These are phyloP conservation scores for Aphanomyces euteiches DNA, from an alignment of 352 stramenopile genomes.

Conservation along the genomic window DNA sequence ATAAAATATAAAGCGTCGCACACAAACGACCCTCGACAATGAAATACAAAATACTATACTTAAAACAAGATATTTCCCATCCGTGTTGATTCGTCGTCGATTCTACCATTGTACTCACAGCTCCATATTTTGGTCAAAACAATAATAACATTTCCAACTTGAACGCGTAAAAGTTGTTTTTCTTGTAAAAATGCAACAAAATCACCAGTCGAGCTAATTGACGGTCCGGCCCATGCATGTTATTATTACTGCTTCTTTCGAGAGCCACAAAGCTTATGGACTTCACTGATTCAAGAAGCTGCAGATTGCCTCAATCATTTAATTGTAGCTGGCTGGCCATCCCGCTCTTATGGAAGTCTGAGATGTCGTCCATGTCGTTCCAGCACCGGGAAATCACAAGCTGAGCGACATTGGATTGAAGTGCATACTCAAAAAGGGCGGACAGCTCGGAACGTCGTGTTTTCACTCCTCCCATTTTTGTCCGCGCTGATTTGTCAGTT, in stretches of 20 bases:
- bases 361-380: neutral
- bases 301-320: neutral
- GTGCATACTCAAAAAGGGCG: neutral
- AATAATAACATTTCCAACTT: too few species aligned
- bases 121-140: too few species aligned
- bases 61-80: too few species aligned
- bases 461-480: too few species aligned
- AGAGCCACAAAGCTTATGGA: too few species aligned
- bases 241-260: neutral
- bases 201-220: neutral
- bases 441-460: neutral
- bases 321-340: neutral
- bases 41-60: too few species aligned
- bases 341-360: neutral
- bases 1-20: too few species aligned
- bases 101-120: too few species aligned
- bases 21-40: too few species aligned
- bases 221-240: neutral
- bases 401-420: neutral
- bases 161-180: neutral
- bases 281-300: neutral
- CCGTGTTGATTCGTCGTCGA: too few species aligned
- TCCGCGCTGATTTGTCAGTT: too few species aligned
- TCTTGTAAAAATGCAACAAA: neutral
- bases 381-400: slow-evolving; percentile 7